Percentiles rank a stretch among this genome's conserved stretches.
phyloP scores from a whole-genome alignment of 179 eudicot species.

The Sideroxylon spinosum region DNA sequence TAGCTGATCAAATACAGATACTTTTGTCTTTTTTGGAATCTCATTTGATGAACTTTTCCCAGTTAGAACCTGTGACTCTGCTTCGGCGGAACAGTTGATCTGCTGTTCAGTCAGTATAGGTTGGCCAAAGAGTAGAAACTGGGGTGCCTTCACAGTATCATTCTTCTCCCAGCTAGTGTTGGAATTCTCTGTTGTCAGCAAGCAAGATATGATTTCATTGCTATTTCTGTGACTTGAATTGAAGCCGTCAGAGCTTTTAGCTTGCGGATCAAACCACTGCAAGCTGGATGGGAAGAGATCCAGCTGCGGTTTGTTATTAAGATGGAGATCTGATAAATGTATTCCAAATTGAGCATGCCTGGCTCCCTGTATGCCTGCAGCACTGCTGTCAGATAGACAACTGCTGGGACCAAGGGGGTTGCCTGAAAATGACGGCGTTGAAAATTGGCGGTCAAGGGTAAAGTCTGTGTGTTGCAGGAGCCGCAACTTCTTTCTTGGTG shows the following conservation, averaged over 20 bases:
- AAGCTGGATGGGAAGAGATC: constrained; percentile 38
- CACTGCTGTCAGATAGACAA: constrained; percentile 46
- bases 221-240: constrained; percentile 22
- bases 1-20: constrained; percentile 16
- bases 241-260: constrained; percentile 22
- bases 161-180: constrained; percentile 35
- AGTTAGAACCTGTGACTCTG: constrained; percentile 20
- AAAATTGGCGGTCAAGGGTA: constrained; percentile 43
- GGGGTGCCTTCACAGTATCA: constrained; percentile 33
- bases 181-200: constrained; percentile 47
- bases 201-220: constrained; percentile 41
- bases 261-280: constrained; percentile 24
- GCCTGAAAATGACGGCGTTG: constrained; percentile 44
- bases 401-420: constrained; percentile 52
- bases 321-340: constrained; percentile 53
- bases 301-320: constrained; percentile 46
- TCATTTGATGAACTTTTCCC: constrained; percentile 17
- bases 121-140: constrained; percentile 72
- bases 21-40: constrained; percentile 20
- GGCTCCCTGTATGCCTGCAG: constrained; percentile 99
- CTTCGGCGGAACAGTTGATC: constrained; percentile 43
- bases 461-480: constrained; percentile 54
- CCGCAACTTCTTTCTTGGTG: constrained; percentile 76
- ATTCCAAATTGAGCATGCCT: constrained; percentile 86
- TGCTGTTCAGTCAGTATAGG: constrained; percentile 80